Percentiles rank a stretch among this genome's conserved stretches.
These are phyloP conservation scores for Phytophthora europaea DNA, from an alignment of 352 stramenopile genomes.

Conservation along the genomic window DNA sequence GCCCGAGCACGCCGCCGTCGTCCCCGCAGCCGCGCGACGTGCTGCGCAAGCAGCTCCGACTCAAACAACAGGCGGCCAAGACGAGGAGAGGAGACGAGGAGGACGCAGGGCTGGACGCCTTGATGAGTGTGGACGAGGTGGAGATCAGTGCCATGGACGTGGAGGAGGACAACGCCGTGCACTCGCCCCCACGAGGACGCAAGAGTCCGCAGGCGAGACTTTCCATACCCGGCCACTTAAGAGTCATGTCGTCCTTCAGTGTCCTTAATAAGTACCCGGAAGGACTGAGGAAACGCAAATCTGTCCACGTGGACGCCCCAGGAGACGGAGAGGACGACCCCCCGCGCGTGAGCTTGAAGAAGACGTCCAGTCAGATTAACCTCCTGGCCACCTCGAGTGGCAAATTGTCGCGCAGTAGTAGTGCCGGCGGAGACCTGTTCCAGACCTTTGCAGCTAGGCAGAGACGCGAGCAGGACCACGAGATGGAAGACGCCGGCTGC, in stretches of 20 bases:
- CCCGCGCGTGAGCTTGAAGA: slow-evolving; percentile 59
- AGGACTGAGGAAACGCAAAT: slow-evolving; percentile 84
- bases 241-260: slow-evolving; percentile 61
- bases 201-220: slow-evolving; percentile 46
- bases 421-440: slow-evolving; percentile 34
- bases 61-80: slow-evolving; percentile 52
- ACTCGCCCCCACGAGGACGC: slow-evolving; percentile 15
- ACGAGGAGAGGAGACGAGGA: slow-evolving; percentile 11
- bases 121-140: slow-evolving; percentile 71
- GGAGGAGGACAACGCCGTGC: slow-evolving; percentile 34
- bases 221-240: slow-evolving; percentile 70
- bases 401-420: slow-evolving; percentile 37
- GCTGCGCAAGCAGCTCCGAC: slow-evolving; percentile 71
- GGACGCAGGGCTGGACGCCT: slow-evolving; percentile 21
- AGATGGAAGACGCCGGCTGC: slow-evolving; percentile 55
- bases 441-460: slow-evolving; percentile 37
- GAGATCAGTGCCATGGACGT: slow-evolving; percentile 62
- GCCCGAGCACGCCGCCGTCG: slow-evolving; percentile 75
- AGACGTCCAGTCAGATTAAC: slow-evolving; percentile 77
- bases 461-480: slow-evolving; percentile 48
- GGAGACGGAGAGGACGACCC: slow-evolving; percentile 22
- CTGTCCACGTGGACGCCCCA: slow-evolving; percentile 60
- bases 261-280: slow-evolving; percentile 74
- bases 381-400: slow-evolving; percentile 43
- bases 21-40: slow-evolving; percentile 83